These are phyloP conservation scores for Austroboletus eburneus DNA, from an alignment of 768 basidiomycete genomes.

Conservation along the genomic window DNA sequence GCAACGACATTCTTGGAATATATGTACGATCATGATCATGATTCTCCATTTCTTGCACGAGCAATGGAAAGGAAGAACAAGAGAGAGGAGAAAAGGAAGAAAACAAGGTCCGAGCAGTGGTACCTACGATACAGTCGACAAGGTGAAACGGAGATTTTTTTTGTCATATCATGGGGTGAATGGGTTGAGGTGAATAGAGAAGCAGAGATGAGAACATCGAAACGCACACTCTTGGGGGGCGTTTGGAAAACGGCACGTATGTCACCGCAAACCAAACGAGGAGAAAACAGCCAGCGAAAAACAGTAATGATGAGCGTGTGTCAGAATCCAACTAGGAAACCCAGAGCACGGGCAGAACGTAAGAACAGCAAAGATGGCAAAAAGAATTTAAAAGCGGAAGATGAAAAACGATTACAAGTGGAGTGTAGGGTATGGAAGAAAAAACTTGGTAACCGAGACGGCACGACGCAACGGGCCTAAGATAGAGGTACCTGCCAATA, in stretches of 20 bases:
- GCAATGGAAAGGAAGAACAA: constrained; percentile 5
- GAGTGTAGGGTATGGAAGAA: constrained; percentile 28
- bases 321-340: constrained; percentile 16
- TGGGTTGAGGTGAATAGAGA: constrained; percentile 6
- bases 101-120: constrained; percentile 11
- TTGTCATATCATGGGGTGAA: constrained; percentile 20
- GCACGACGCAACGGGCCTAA: background rate
- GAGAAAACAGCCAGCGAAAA: constrained; percentile 11
- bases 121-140: constrained; percentile 29
- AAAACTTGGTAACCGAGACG: constrained; percentile 6
- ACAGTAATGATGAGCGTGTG: constrained; percentile 10
- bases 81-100: background rate
- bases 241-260: background rate
- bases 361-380: background rate
- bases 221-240: background rate
- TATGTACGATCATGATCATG: constrained; percentile 14
- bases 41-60: constrained; percentile 25
- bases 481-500: constrained; percentile 26
- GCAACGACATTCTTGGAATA: background rate
- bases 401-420: constrained; percentile 18
- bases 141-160: constrained; percentile 24
- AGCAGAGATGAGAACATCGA: constrained; percentile 1
- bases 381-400: background rate
- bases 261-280: constrained; percentile 1
- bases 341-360: constrained; percentile 13